Evolutionary conservation across 2,329 filamentous ascomycete genomes (phyloP).

Genomic region (Fusarium sp.): DNA sequence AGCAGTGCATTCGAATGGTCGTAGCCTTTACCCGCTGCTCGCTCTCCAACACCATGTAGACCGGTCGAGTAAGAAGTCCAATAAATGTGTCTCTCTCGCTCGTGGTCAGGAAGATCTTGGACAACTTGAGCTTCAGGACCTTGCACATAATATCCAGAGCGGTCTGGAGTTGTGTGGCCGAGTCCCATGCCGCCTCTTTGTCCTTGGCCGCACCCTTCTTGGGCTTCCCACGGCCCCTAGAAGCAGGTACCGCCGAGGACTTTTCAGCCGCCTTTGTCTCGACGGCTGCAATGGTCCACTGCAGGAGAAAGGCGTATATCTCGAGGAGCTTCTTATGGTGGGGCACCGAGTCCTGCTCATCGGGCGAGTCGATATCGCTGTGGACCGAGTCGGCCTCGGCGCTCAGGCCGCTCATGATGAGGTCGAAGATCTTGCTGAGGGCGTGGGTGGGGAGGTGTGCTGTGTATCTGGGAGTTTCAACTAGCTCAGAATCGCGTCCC

Average conservation of each 20-base stretch:
- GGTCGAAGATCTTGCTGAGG: slow-evolving; percentile 90
- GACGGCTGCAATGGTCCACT: slow-evolving; percentile 95
- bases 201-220: slow-evolving; percentile 82
- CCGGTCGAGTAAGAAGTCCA: slow-evolving; percentile 85
- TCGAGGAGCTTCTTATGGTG: slow-evolving; percentile 93
- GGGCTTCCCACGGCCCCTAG: slow-evolving; percentile 75
- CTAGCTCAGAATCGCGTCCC: slow-evolving; percentile 51
- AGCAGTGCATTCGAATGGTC: slow-evolving; percentile 92
- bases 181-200: slow-evolving; percentile 89
- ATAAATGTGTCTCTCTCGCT: slow-evolving; percentile 97
- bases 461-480: slow-evolving; percentile 76
- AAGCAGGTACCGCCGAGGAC: slow-evolving; percentile 70
- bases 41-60: slow-evolving; percentile 93
- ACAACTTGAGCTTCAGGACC: slow-evolving; percentile 88
- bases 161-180: slow-evolving; percentile 82
- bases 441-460: slow-evolving; percentile 79
- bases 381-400: slow-evolving; percentile 86
- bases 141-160: slow-evolving; percentile 96
- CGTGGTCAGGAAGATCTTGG: slow-evolving; percentile 93
- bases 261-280: slow-evolving; percentile 95
- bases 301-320: slow-evolving; percentile 90
- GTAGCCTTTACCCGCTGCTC: slow-evolving; percentile 91
- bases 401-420: slow-evolving; percentile 84
- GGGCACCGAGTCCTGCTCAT: slow-evolving; percentile 85
- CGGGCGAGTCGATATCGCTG: slow-evolving; percentile 80